Evolutionary conservation across 805 yeast genomes (phyloP).

Genomic region (Sugiyamaella lignohabitans): DNA sequence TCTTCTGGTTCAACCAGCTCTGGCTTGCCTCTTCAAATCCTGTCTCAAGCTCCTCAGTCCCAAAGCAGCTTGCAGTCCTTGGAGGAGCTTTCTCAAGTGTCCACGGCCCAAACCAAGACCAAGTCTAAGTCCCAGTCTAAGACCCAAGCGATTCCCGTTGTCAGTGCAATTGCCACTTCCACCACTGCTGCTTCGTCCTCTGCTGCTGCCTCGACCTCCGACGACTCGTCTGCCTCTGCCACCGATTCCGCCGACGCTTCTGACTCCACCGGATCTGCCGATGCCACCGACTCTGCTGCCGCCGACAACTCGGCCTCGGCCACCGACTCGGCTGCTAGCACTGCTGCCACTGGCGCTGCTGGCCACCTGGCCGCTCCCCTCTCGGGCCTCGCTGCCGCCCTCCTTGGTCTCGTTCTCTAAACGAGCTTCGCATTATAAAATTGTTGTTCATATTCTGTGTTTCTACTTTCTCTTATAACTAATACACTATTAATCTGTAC

Average conservation of each 20-base stretch:
- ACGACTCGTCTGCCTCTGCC: slow-evolving; percentile 4
- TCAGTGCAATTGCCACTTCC: slow-evolving; percentile 9
- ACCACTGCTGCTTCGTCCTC: slow-evolving; percentile 1
- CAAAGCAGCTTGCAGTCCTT: slow-evolving; percentile 3
- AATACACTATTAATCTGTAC: too few relatives aligned
- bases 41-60: slow-evolving; percentile 27
- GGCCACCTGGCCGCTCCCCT: too few relatives aligned
- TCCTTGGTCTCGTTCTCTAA: too few relatives aligned
- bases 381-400: too few relatives aligned
- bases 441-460: too few relatives aligned
- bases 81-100: slow-evolving; percentile 9
- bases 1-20: slow-evolving; percentile 15
- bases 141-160: slow-evolving; percentile 14
- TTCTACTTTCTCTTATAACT: too few relatives aligned
- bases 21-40: slow-evolving; percentile 41
- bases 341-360: too few relatives aligned
- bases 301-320: neutral
- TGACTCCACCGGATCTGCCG: neutral
- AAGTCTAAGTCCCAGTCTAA: slow-evolving; percentile 15
- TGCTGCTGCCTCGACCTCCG: slow-evolving; percentile 1
- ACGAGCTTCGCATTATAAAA: too few relatives aligned
- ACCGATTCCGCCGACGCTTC: slow-evolving; percentile 16
- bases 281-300: slow-evolving; percentile 4
- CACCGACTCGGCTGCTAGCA: too few relatives aligned
- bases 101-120: slow-evolving; percentile 7